Base-by-base conservation (phyloP, 768 basidiomycete genomes). In the Suillus sp. region DNA sequence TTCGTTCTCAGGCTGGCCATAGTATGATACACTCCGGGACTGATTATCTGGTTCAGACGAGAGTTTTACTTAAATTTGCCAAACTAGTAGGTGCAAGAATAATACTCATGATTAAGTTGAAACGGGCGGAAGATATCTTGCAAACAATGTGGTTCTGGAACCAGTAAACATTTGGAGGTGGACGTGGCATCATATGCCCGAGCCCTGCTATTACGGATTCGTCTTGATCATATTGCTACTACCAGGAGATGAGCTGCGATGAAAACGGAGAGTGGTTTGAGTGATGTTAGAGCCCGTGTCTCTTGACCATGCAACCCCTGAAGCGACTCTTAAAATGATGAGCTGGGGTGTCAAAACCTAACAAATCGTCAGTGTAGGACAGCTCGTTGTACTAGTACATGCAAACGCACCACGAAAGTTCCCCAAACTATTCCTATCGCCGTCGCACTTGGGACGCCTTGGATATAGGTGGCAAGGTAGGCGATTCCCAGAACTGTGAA, bases 341-440 rank as follows among this genome's bases (percentile, higher is more conserved):
- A 62, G 55, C 13, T 62, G 61, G 40, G 61, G 61, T 42, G 55
- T 27, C 37, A 62, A 42, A 40, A 37, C 55, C 61, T 62, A 42
- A 18, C 11, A 10, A 20, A 43, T n/a, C 13, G 16, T 55, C n/a
- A 22, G 2, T 42, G 48, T 47, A 7, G 13, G 27, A 25, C 20
- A 30, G 8, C 18, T 16, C 22, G 5, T 25, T 13, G 4, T 18
- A 22, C 1, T 5, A 53, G 10, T 4, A 0, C 8, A n/a, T 27
- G 6, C 1, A 10, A 32, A 62, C 61, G 18, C 55, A 62, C 61
- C 25, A 55, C 43, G 10, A 62, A 45, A 25, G 56, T 58, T 22
- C 55, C 61, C 27, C 56, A 62, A 11, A 58, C 10, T 22, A 30
- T 27, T 20, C 35, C 35, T 20, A 62, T 27, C 10, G 56, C n/a